Evolutionary conservation across 1,284 basidiomycete genomes (phyloP).

Genomic region (Sanghuangporus sanghuang): DNA sequence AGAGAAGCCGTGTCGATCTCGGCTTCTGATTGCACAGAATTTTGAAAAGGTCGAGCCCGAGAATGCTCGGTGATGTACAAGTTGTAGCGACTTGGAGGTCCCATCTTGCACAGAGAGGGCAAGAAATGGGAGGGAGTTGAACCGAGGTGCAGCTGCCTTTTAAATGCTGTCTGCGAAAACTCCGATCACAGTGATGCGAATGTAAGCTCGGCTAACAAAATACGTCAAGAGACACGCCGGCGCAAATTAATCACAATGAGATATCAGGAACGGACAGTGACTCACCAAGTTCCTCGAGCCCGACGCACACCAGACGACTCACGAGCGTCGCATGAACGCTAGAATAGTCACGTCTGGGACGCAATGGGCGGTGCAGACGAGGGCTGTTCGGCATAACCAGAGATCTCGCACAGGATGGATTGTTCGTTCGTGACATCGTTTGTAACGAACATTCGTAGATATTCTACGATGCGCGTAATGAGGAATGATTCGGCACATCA

Average conservation of each 20-base stretch:
- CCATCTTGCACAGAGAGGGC: neutral
- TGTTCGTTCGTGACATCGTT: no score
- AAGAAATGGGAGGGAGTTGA: neutral
- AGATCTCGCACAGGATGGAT: no score
- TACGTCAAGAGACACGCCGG: neutral
- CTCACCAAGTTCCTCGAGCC: neutral
- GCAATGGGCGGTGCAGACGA: neutral
- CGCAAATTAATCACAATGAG: neutral
- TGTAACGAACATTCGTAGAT: no score
- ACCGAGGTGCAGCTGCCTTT: neutral
- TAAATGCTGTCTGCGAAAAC: neutral
- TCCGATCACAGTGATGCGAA: neutral
- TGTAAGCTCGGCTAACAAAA: neutral
- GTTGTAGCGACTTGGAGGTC: slow-evolving; percentile 13
- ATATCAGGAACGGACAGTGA: neutral
- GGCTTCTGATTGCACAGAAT: neutral
- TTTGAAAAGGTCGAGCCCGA: neutral
- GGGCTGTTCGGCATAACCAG: no score
- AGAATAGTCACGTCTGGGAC: neutral
- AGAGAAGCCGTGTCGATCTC: slow-evolving; percentile 5
- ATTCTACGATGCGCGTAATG: no score
- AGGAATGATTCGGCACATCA: no score
- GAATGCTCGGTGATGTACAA: neutral
- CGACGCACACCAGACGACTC: neutral
- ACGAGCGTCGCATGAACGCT: neutral